These are phyloP conservation scores for Leccinellum luteum DNA, from an alignment of 768 basidiomycete species.

Conservation along the genomic window DNA sequence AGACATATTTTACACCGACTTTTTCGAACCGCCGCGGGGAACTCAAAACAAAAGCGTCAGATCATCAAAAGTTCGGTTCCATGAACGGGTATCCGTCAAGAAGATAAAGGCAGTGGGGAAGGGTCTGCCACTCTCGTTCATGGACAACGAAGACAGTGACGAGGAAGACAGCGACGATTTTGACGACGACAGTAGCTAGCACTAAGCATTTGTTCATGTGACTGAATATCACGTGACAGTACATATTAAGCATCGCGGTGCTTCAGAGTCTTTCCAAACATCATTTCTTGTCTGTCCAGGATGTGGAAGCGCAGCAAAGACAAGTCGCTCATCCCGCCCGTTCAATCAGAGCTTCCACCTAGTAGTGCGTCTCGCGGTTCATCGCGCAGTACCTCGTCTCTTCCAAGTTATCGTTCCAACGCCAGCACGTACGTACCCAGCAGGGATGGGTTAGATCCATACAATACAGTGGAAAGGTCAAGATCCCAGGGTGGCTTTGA, in stretches of 20 bases:
- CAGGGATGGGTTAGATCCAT: slow-evolving; percentile 59
- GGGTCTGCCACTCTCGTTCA: slow-evolving; percentile 49
- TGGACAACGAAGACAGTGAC: slow-evolving; percentile 34
- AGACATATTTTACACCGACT: slow-evolving; percentile 75
- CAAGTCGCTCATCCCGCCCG: slow-evolving; percentile 66
- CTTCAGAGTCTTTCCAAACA: neutral
- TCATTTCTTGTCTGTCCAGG: neutral
- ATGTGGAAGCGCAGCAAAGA: slow-evolving; percentile 66
- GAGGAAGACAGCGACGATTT: slow-evolving; percentile 39
- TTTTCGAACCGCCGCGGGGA: slow-evolving; percentile 65
- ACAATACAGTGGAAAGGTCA: slow-evolving; percentile 33
- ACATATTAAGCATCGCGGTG: neutral
- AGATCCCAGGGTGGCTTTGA: slow-evolving; percentile 26
- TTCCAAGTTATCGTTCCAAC: slow-evolving; percentile 47
- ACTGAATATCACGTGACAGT: slow-evolving; percentile 13
- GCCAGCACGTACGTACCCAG: slow-evolving; percentile 67
- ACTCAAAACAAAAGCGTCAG: slow-evolving; percentile 14
- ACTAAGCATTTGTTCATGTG: neutral
- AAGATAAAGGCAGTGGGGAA: slow-evolving; percentile 74
- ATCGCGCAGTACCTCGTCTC: slow-evolving; percentile 37
- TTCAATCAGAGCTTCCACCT: slow-evolving; percentile 37
- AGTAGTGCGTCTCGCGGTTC: slow-evolving; percentile 26
- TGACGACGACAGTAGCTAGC: slow-evolving; percentile 25
- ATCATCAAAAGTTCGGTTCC: slow-evolving; percentile 64
- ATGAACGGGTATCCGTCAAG: slow-evolving; percentile 78